A percentile compares a stretch with the other conserved stretches of the same genome.
These are phyloP conservation scores for Trichoderma virens DNA, from an alignment of 495 filamentous ascomycete genomes.

Conservation along the genomic window DNA sequence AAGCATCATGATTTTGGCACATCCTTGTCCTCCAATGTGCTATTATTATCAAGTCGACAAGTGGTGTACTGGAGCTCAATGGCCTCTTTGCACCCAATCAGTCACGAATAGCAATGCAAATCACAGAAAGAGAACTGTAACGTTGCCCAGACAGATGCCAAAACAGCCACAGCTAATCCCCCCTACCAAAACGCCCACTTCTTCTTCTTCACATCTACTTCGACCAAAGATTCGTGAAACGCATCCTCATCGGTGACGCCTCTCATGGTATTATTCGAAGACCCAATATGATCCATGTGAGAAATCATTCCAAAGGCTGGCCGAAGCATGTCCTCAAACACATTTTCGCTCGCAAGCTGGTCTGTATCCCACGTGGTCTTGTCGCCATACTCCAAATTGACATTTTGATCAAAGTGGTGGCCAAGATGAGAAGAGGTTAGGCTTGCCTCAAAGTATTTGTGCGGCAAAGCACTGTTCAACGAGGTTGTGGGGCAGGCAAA, in stretches of 20 bases:
- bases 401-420: conserved; percentile 16
- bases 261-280: not conserved
- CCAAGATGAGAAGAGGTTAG: conserved; percentile 11
- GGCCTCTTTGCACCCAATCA: too few species aligned
- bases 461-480: not conserved
- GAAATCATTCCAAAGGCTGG: conserved; percentile 5
- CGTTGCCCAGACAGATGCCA: not conserved
- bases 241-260: not conserved
- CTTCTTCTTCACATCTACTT: not conserved
- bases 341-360: conserved; percentile 9
- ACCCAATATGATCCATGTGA: not conserved
- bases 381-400: conserved; percentile 18
- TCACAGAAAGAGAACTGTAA: too few species aligned
- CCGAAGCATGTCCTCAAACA: not conserved
- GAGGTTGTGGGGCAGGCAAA: not conserved
- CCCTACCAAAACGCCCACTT: not conserved
- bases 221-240: not conserved
- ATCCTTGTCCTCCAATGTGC: too few species aligned
- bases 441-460: conserved; percentile 17
- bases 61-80: too few species aligned
- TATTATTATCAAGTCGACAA: too few species aligned
- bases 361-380: conserved; percentile 18
- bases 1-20: too few species aligned
- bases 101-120: too few species aligned
- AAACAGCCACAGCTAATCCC: not conserved